Conservation (phyloP, 805 yeast genomes). For the Saturnispora hagleri region DNA sequence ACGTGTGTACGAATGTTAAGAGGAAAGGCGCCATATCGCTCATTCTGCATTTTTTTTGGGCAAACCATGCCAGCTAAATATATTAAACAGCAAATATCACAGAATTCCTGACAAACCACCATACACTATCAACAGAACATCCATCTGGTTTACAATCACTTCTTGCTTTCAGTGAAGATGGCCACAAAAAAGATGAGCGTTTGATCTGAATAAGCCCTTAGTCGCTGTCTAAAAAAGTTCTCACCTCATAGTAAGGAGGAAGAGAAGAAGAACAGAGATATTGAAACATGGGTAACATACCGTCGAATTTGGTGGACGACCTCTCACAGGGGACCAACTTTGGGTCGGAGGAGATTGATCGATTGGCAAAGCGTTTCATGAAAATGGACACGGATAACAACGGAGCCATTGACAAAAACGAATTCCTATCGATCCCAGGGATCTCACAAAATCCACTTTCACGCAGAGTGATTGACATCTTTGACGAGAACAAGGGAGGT, state of each 20-base stretch:
- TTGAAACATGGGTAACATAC: slow-evolving; percentile 28
- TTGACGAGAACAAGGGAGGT: slow-evolving; percentile 89
- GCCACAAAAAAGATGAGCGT: background rate
- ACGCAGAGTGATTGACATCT: slow-evolving; percentile 80
- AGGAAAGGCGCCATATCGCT: background rate
- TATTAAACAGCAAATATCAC: background rate
- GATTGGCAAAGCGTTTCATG: slow-evolving; percentile 88
- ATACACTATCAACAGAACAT: too few species aligned
- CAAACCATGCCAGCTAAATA: background rate
- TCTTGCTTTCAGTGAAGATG: background rate
- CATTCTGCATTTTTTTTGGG: background rate
- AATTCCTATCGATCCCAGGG: slow-evolving; percentile 88
- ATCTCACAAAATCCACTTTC: slow-evolving; percentile 87
- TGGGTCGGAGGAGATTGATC: slow-evolving; percentile 83
- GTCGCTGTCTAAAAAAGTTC: background rate
- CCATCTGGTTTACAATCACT: background rate
- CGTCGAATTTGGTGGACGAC: slow-evolving; percentile 44
- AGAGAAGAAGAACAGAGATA: too few species aligned
- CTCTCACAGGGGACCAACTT: slow-evolving; percentile 78
- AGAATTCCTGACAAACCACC: too few species aligned
- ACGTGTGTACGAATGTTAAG: background rate
- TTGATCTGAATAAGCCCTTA: background rate
- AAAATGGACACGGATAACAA: slow-evolving; percentile 88
- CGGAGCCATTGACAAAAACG: slow-evolving; percentile 85
- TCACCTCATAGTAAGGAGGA: background rate